phyloP scores from a whole-genome alignment of 2,329 filamentous ascomycete genomes.

The Pseudogymnoascus sp. region DNA sequence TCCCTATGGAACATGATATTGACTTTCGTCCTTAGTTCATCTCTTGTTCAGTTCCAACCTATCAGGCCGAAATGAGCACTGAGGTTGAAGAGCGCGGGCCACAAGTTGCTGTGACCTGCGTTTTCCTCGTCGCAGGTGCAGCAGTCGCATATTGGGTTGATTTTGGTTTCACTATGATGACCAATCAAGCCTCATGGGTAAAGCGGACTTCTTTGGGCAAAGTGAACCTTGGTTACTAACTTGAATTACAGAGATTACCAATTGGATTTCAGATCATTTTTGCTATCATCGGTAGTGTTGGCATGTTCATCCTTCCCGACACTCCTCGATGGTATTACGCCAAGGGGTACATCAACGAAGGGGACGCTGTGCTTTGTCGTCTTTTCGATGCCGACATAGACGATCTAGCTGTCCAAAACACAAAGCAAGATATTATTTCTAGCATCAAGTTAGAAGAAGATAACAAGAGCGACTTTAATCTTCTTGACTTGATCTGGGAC shows the following conservation, averaged over 20 bases:
- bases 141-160: constrained; percentile 25
- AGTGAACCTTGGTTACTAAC: not conserved
- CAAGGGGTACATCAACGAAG: constrained; percentile 11
- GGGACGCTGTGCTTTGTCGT: constrained; percentile 12
- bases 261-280: constrained; percentile 29
- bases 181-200: constrained; percentile 25
- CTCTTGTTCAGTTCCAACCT: constrained; percentile 26
- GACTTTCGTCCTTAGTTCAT: constrained; percentile 20
- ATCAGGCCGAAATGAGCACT: constrained; percentile 23
- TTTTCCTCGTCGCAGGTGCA: constrained; percentile 22
- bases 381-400: constrained; percentile 11
- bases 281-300: constrained; percentile 23
- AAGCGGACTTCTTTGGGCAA: not conserved
- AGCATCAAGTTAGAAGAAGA: constrained; percentile 24
- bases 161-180: constrained; percentile 17
- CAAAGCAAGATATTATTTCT: constrained; percentile 24
- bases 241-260: constrained; percentile 21
- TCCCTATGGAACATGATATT: not conserved
- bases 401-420: constrained; percentile 18
- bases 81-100: constrained; percentile 23
- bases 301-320: constrained; percentile 25
- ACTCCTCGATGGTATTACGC: constrained; percentile 31
- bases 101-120: constrained; percentile 22
- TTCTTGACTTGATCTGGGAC: constrained; percentile 27
- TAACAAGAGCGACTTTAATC: constrained; percentile 25